phyloP scores from a whole-genome alignment of 306 rosid genomes.

The Dryas drummondii region DNA sequence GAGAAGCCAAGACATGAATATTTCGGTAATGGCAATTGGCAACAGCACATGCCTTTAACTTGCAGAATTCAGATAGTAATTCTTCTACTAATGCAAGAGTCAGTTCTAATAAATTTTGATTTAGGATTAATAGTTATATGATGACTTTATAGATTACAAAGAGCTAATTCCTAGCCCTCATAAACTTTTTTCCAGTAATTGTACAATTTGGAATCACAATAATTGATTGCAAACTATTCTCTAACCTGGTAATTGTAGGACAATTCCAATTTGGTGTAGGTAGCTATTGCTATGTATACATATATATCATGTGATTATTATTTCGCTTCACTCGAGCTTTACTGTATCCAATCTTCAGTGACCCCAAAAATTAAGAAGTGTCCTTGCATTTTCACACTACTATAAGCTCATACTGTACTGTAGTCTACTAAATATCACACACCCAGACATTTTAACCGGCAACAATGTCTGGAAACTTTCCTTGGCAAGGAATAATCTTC shows the following conservation, averaged over 20 bases:
- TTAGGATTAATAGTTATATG: neutral
- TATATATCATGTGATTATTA: neutral
- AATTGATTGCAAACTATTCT: constrained; percentile 5
- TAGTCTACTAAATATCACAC: constrained; percentile 26
- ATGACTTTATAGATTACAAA: neutral
- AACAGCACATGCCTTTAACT: too few relatives aligned
- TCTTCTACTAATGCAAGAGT: neutral
- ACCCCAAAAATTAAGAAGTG: neutral
- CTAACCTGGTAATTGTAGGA: constrained; percentile 10
- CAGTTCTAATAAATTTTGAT: neutral
- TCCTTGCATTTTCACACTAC: neutral
- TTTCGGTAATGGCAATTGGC: too few relatives aligned
- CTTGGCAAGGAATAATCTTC: constrained; percentile 72
- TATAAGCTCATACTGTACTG: neutral
- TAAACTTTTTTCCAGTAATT: constrained; percentile 1
- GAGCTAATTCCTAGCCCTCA: constrained; percentile 1
- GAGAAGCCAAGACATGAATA: too few relatives aligned
- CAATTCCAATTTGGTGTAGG: constrained; percentile 1
- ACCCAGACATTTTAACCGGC: constrained; percentile 54
- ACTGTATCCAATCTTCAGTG: neutral
- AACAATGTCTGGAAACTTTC: constrained; percentile 41
- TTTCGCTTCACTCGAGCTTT: neutral
- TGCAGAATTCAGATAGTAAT: neutral
- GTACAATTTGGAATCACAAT: constrained; percentile 11
- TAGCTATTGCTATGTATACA: constrained; percentile 9